Base-by-base conservation (phyloP, 2,329 filamentous ascomycete genomes). In the Cladophialophora yegresii region DNA sequence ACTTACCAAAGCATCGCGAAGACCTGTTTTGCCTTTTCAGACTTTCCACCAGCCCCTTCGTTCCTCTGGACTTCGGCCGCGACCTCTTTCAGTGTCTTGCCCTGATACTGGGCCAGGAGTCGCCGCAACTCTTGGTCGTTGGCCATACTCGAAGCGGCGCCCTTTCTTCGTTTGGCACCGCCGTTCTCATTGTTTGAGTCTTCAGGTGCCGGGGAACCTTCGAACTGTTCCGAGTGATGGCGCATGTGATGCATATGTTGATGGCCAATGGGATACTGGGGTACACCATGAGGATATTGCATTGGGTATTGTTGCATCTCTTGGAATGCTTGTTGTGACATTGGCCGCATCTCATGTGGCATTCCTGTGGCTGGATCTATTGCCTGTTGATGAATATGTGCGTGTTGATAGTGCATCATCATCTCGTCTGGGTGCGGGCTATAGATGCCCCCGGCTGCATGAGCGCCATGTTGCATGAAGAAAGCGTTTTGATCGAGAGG, bases 1-100 rank as follows among this genome's bases (percentile, higher is more conserved):
- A 67, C 77, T 71, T 76, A 82, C 80, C 80, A 82, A 62, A 82
- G 77, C 80, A 82, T 82, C 43, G 80, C 80, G 71, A 82, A 82
- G 61, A 82, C 79, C 71, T 82, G 80, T 70, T 82, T 82, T 47
- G 81, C 79, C 68, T 82, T 82, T 68, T 82, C 80, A 16, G 80
- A 79, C 70, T 80, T 82, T 13, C 80, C 80, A 28, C 80, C 80
- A 45, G 76, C 75, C 16, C 80, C 78, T 72, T 82, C 80, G 64
- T 81, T 78, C 62, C 79, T 80, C 69, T 81, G 75, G 6, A 82
- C 80, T 68, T 82, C 79, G 6, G 75, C 73, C 4, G 80, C 80
- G 73, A 82, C 81, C 63, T 82, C 77, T 65, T 79, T 77, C 50
- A 82, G 67, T 3, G 71, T 73, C 65, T 77, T 79, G 4, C 78